phyloP scores from a whole-genome alignment of 257 asterid genomes.

The Rubia yunnanensis region DNA sequence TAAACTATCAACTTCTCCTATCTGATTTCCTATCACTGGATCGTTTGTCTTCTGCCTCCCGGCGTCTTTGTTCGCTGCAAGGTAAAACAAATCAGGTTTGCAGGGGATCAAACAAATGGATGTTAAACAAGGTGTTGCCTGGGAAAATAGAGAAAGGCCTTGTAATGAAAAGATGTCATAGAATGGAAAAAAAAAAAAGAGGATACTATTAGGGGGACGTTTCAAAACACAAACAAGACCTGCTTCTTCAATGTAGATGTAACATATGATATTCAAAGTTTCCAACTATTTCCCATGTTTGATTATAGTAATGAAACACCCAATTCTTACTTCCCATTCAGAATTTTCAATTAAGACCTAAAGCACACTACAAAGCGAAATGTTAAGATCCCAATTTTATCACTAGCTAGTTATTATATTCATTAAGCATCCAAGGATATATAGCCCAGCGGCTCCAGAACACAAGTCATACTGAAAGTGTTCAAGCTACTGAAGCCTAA shows the following conservation, averaged over 20 bases:
- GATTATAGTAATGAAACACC: neutral
- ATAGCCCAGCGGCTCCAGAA: neutral
- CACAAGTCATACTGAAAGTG: neutral
- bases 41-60: conserved; percentile 33
- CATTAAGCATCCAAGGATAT: neutral
- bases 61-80: conserved; percentile 33
- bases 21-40: conserved; percentile 31
- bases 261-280: neutral
- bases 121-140: neutral
- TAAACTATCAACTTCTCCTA: conserved; percentile 26
- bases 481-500: neutral
- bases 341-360: neutral
- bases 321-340: neutral
- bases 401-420: neutral
- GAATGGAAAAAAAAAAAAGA: neutral
- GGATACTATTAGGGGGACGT: too few relatives aligned
- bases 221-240: neutral
- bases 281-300: neutral
- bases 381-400: neutral
- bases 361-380: neutral
- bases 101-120: neutral
- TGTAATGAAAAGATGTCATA: neutral
- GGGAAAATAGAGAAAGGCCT: neutral
- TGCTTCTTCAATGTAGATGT: neutral
- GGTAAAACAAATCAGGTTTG: neutral